Evolutionary conservation across 1,139 yeast genomes (phyloP).

Genomic region (Debaryomyces robertsiae): DNA sequence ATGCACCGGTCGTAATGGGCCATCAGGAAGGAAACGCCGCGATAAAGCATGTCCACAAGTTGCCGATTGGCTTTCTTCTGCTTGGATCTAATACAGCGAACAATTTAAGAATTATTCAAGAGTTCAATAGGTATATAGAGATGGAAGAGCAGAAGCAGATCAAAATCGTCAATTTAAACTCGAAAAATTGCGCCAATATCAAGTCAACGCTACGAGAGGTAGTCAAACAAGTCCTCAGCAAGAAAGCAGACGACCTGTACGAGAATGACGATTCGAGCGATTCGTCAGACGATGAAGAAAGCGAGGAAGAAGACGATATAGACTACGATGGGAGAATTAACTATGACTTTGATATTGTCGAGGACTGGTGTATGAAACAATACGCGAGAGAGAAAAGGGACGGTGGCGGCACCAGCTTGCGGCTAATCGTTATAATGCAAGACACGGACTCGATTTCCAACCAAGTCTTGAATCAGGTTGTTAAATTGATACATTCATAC

Average conservation of each 20-base stretch:
- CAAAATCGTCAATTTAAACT: constrained; percentile 39
- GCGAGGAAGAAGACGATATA: constrained; percentile 13
- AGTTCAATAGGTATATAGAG: constrained; percentile 34
- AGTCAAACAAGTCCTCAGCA: constrained; percentile 32
- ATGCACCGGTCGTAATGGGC: constrained; percentile 9
- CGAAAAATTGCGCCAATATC: constrained; percentile 46
- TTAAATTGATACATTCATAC: constrained; percentile 48
- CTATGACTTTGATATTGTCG: constrained; percentile 56
- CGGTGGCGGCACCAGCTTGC: constrained; percentile 16
- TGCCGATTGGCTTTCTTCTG: constrained; percentile 49
- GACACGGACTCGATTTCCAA: constrained; percentile 64
- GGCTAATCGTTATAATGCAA: constrained; percentile 55
- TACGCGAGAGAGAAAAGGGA: constrained; percentile 16
- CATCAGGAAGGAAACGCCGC: constrained; percentile 9
- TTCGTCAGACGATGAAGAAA: constrained; percentile 13
- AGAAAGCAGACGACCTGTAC: constrained; percentile 10
- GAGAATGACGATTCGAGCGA: constrained; percentile 9
- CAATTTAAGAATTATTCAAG: constrained; percentile 49
- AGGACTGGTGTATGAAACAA: constrained; percentile 43
- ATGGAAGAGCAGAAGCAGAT: constrained; percentile 14
- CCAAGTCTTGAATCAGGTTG: constrained; percentile 51
- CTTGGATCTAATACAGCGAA: constrained; percentile 62
- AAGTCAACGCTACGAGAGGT: constrained; percentile 43
- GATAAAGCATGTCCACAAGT: constrained; percentile 17
- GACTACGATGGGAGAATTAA: constrained; percentile 27